Evolutionary conservation across 768 basidiomycete species (phyloP), one percentile per base, ranked within the genome.

Genomic region (Phaeotremella skinneri): DNA sequence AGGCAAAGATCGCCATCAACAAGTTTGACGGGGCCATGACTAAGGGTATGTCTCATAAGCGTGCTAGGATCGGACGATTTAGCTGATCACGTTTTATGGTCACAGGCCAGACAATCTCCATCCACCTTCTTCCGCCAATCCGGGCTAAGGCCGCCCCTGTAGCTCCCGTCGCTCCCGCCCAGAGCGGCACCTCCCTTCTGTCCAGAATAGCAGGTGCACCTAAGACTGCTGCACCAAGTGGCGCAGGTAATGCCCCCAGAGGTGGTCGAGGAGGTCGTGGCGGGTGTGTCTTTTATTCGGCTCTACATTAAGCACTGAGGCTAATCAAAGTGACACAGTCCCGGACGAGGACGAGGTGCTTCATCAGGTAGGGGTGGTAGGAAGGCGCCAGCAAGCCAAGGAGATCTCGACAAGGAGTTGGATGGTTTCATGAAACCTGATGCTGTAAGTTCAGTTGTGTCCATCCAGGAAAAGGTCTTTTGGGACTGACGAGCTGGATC

Each of bases 11-110:
- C 59, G 91, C 91, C 54, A 89, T 89, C 79, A 87, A 86, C 62
- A 86, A 89, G 64, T 88, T 87, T 59, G 83, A 91, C 72, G 90
- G 91, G 45, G 87, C 89, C 67, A 82, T 90, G 61, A 90, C 90
- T 31, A 94, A 90, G 80, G 90, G 92, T 92, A 76, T 26, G 65
- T 49, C 29, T 20, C 25, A 32, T 53, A 14, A 4, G 37, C 13
- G 21, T 34, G 3, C n/a, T 26, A 13, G 6, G 16, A 52, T n/a
- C 20, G 20, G 29, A 23, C 6, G 52, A 11, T 5, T 4, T 7
- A 27, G 31, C 56, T 59, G 45, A 55, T 39, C 20, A 21, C 7
- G 1, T 16, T 25, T 37, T 49, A 14, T 34, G 9, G 6, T 34
- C n/a, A 47, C 32, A 73, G 72, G 72, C 23, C 69, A 74, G 61